A percentile compares a stretch with the other conserved stretches of the same genome.
Evolutionary conservation across 2,329 filamentous ascomycete genomes (phyloP).

Genomic region (Dichotomopilus funicola): DNA sequence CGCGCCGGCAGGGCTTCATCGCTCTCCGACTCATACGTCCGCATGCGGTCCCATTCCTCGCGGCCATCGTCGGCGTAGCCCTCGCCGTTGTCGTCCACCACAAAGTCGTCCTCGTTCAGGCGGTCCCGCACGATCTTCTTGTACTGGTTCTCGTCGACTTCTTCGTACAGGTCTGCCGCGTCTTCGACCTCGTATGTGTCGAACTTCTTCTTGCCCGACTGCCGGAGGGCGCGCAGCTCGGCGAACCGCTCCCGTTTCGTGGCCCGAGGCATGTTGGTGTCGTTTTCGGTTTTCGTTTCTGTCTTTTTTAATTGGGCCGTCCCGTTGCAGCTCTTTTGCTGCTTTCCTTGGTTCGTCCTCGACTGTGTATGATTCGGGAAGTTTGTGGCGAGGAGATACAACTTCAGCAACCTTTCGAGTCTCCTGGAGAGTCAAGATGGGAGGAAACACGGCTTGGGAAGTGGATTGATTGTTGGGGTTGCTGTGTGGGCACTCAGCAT

Average conservation of each 20-base stretch:
- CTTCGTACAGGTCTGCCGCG: constrained; percentile 81
- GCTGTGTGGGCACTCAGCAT: not conserved
- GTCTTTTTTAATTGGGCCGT: not conserved
- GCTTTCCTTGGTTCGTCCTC: no score
- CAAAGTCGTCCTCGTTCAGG: constrained; percentile 91
- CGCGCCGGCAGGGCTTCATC: constrained; percentile 54
- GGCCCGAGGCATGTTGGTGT: constrained; percentile 35
- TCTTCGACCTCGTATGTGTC: constrained; percentile 83
- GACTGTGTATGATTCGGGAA: no score
- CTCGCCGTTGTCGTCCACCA: constrained; percentile 96
- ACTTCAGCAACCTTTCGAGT: no score
- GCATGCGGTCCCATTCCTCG: constrained; percentile 81
- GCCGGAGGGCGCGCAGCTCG: constrained; percentile 76
- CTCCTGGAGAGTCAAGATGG: not conserved
- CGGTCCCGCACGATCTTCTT: constrained; percentile 89
- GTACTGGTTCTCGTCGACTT: constrained; percentile 94
- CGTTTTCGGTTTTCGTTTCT: not conserved
- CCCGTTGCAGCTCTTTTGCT: no score
- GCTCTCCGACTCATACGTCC: constrained; percentile 64
- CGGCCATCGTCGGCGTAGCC: constrained; percentile 95
- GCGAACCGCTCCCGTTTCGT: constrained; percentile 53
- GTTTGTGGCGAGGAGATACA: no score
- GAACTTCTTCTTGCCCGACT: constrained; percentile 85
- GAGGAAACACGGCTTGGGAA: not conserved
- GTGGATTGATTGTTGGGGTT: not conserved